Base-by-base conservation (phyloP, 257 asterid genomes). In the Haberlea rhodopensis region DNA sequence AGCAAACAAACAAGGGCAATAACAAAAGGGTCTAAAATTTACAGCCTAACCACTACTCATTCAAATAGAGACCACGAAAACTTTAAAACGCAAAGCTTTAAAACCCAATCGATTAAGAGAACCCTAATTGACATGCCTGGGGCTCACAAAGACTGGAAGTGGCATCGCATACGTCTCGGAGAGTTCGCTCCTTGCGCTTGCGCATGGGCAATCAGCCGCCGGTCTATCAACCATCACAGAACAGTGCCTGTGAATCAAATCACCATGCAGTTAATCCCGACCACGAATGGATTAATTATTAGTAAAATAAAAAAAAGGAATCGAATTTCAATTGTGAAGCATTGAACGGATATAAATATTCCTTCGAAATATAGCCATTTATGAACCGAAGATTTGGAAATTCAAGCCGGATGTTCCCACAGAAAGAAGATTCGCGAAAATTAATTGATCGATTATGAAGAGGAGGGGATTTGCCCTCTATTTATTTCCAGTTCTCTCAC, bases 51-150 rank as follows among this genome's bases (percentile, higher is more conserved):
- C 45, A 34, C 45, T 16, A 10, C 46, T 37, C 46, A 37, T 37
- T n/a, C 46, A 56, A 62, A 60, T 37, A 28, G 11, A 69, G 49
- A 40, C 62, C 28, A 66, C 16, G 55, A 21, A 28, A 15, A 43
- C 51, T 43, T n/a, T n/a, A n/a, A 43, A 15, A 43, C 7, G 15
- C 0, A 3, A 43, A 43, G 51, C 51, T 43, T 16, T 13, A 70
- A 70, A 57, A n/a, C 23, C 3, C 26, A 23, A 31, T 45, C 54
- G 62, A 68, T 51, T 62, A 46, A 66, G 21, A 57, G 60, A 80
- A 73, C 88, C 90, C 85, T 79, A 79, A 77, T 16, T 34, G 51
- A 66, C 89, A 59, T 72, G 80, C 94, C 90, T 86, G 78, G 55
- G 87, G 78, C 55, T 75, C 69, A 28, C 76, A 74, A 60, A 79